These are phyloP conservation scores for Podaxis sp. DNA, from an alignment of 768 basidiomycete species.

Conservation along the genomic window DNA sequence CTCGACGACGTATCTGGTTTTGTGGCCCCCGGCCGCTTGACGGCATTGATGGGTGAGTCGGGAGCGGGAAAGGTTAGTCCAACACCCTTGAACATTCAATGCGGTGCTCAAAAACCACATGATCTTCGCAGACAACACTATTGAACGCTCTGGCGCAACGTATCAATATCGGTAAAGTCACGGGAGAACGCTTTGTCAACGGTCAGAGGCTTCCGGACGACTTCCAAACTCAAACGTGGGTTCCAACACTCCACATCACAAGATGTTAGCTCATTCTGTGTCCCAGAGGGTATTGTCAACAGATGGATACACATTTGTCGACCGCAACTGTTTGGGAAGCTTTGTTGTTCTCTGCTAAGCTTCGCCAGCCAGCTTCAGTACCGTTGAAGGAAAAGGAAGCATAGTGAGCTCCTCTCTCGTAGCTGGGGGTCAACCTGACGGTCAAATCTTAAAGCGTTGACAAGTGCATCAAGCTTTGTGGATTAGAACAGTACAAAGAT, in stretches of 20 bases:
- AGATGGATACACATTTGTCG: conserved; percentile 80
- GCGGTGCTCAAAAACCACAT: no score
- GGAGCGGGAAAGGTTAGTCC: conserved; percentile 36
- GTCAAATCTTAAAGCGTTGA: conserved; percentile 30
- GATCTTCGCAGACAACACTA: conserved; percentile 42
- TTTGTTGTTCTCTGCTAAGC: conserved; percentile 76
- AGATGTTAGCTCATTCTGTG: neutral
- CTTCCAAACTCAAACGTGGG: conserved; percentile 61
- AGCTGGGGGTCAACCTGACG: neutral
- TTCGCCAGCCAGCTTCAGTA: conserved; percentile 73
- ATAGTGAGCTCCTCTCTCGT: conserved; percentile 42
- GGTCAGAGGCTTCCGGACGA: conserved; percentile 50
- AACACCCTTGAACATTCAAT: no score
- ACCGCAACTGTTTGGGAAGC: conserved; percentile 81
- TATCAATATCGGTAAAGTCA: conserved; percentile 43
- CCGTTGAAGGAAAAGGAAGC: conserved; percentile 72
- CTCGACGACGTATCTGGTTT: conserved; percentile 76
- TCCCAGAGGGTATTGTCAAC: conserved; percentile 71
- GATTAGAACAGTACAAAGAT: conserved; percentile 58
- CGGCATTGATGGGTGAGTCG: conserved; percentile 71
- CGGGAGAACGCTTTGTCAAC: conserved; percentile 56
- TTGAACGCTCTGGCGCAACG: conserved; percentile 59
- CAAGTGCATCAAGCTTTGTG: conserved; percentile 59
- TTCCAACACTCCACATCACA: neutral
- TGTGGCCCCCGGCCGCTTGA: conserved; percentile 79